Evolutionary conservation across 2,329 filamentous ascomycete genomes (phyloP).

Genomic region (Sphaerulina vaccinii): DNA sequence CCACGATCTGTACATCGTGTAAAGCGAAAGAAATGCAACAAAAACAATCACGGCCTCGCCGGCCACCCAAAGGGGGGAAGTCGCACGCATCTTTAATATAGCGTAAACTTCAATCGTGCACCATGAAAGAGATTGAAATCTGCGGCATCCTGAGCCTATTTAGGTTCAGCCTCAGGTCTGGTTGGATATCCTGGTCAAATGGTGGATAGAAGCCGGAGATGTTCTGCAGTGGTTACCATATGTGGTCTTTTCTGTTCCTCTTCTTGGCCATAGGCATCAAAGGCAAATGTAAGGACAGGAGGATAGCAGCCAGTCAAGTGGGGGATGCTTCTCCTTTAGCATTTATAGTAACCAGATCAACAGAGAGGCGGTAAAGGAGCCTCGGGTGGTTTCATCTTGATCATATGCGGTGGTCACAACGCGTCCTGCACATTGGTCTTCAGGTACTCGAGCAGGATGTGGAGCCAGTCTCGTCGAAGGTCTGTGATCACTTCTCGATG

Average conservation of each 20-base stretch:
- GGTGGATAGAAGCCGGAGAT: background rate
- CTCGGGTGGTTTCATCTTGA: background rate
- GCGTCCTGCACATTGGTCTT: background rate
- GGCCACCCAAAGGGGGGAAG: background rate
- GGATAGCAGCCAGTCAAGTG: background rate
- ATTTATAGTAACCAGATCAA: background rate
- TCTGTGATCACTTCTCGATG: background rate
- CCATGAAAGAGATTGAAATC: background rate
- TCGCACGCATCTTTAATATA: background rate
- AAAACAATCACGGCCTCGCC: constrained; percentile 9
- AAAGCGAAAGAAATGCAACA: constrained; percentile 11
- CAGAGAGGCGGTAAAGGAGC: background rate
- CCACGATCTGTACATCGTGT: constrained; percentile 16
- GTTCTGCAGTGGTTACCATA: background rate
- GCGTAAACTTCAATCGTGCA: background rate
- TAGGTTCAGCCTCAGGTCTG: constrained; percentile 4
- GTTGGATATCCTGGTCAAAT: background rate
- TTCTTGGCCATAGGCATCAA: too few relatives aligned
- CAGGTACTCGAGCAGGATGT: background rate
- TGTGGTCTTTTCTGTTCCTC: too few relatives aligned
- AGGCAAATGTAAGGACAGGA: too few relatives aligned
- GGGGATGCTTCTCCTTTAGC: background rate
- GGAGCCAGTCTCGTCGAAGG: background rate
- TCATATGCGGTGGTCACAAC: background rate
- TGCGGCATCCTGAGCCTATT: constrained; percentile 6